phyloP scores from a whole-genome alignment of 2,329 filamentous ascomycete genomes.

The Exophiala bonariae region DNA sequence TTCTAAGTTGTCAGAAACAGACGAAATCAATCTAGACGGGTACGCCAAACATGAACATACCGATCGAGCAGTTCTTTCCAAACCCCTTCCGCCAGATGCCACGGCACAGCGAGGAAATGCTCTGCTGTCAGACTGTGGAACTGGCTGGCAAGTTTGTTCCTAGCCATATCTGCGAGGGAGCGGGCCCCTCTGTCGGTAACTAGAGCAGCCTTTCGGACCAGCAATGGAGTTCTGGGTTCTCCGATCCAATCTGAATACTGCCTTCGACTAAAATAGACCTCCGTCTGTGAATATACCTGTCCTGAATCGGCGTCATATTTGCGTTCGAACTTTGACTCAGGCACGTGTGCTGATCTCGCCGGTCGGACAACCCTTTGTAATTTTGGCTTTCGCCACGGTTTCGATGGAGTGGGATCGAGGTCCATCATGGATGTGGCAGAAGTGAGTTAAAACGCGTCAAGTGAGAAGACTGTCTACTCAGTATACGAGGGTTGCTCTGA shows the following conservation, averaged over 20 bases:
- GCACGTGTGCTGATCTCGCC: too few species aligned
- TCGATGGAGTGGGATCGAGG: too few species aligned
- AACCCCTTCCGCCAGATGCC: slow-evolving; percentile 39
- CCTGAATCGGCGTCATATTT: slow-evolving; percentile 23
- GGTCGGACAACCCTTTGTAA: too few species aligned
- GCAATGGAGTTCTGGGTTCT: slow-evolving; percentile 17
- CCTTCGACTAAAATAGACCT: slow-evolving; percentile 12
- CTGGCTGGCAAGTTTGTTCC: slow-evolving; percentile 28
- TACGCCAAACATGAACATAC: slow-evolving; percentile 31
- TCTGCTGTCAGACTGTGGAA: slow-evolving; percentile 37
- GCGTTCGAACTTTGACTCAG: too few species aligned
- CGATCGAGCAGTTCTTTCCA: slow-evolving; percentile 39
- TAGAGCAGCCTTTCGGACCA: slow-evolving; percentile 11
- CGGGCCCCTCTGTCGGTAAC: slow-evolving; percentile 16
- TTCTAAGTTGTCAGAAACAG: slow-evolving; percentile 3
- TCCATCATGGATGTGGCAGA: not conserved
- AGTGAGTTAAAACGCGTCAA: not conserved
- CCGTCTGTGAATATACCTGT: slow-evolving; percentile 22
- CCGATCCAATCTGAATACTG: slow-evolving; percentile 24
- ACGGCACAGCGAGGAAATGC: slow-evolving; percentile 40
- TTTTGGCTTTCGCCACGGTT: too few species aligned
- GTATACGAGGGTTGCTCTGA: slow-evolving; percentile 12
- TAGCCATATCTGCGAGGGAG: slow-evolving; percentile 22
- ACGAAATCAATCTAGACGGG: too few species aligned
- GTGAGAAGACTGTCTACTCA: not conserved